Conservation (phyloP, 371 early-diverging fungal genomes). For the Mortierella polycephala region DNA sequence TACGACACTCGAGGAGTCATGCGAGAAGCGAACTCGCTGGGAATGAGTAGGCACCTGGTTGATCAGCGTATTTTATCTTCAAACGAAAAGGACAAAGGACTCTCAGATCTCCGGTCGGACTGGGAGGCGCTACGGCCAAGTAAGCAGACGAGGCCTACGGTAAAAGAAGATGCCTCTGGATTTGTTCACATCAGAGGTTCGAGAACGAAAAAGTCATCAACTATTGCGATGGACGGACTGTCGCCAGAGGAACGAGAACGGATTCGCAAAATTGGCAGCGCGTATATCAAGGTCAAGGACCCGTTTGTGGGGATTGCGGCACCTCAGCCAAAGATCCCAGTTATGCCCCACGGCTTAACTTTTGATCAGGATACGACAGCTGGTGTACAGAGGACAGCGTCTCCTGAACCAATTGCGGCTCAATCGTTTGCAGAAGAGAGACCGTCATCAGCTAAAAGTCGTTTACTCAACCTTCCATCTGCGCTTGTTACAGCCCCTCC, state of each 20-base stretch:
- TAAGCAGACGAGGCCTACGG: background rate
- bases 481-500: slow-evolving; percentile 4
- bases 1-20: background rate
- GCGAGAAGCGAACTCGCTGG: slow-evolving; percentile 1
- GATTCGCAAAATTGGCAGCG: slow-evolving; percentile 21
- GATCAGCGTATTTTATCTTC: slow-evolving; percentile 24
- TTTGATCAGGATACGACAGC: background rate
- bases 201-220: background rate
- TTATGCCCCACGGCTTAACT: background rate
- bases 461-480: slow-evolving; percentile 7
- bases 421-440: background rate
- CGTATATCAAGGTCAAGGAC: slow-evolving; percentile 25
- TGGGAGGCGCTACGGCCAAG: slow-evolving; percentile 35
- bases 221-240: background rate
- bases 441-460: background rate
- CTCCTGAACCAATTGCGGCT: slow-evolving; percentile 1
- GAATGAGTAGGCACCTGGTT: slow-evolving; percentile 1
- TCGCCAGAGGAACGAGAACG: slow-evolving; percentile 14
- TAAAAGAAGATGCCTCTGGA: background rate
- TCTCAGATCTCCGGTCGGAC: slow-evolving; percentile 26
- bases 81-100: slow-evolving; percentile 10
- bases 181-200: slow-evolving; percentile 23
- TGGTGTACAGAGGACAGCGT: background rate
- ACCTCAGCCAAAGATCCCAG: slow-evolving; percentile 11
- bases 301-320: slow-evolving; percentile 10